A percentile compares a stretch with the other conserved stretches of the same genome.
Conservation (phyloP, 1,284 basidiomycete species). For the Moesziomyces antarcticus region DNA sequence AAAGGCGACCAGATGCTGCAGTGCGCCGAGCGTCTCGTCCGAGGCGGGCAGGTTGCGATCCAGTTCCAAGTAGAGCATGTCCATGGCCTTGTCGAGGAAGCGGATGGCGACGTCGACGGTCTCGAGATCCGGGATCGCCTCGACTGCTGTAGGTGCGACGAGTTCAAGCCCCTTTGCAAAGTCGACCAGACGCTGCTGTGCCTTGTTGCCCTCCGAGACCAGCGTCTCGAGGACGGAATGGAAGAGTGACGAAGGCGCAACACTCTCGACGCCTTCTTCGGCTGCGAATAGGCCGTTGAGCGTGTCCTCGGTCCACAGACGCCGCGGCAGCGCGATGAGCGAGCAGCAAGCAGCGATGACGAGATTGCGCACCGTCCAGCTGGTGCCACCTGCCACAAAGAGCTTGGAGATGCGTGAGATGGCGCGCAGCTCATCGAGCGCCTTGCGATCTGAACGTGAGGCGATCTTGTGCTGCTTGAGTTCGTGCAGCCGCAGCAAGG, state of each 20-base stretch:
- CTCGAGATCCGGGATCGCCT: slow-evolving; percentile 35
- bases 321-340: slow-evolving; percentile 32
- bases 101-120: slow-evolving; percentile 40
- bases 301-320: slow-evolving; percentile 21
- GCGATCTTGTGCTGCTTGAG: slow-evolving; percentile 31
- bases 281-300: slow-evolving; percentile 16
- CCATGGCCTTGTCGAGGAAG: slow-evolving; percentile 44
- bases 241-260: slow-evolving; percentile 12
- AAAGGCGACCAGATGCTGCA: slow-evolving; percentile 26
- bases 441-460: slow-evolving; percentile 20
- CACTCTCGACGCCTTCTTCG: slow-evolving; percentile 5
- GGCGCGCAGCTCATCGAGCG: slow-evolving; percentile 33
- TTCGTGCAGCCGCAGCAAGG: slow-evolving; percentile 29
- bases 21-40: slow-evolving; percentile 12
- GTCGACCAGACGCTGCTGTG: slow-evolving; percentile 26
- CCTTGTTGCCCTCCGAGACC: slow-evolving; percentile 25
- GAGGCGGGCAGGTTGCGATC: slow-evolving; percentile 26
- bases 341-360: slow-evolving; percentile 37
- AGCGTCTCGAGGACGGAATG: slow-evolving; percentile 10
- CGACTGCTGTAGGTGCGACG: slow-evolving; percentile 11
- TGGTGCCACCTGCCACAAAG: slow-evolving; percentile 21
- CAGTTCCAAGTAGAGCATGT: slow-evolving; percentile 36
- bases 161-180: slow-evolving; percentile 42
- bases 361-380: slow-evolving; percentile 39
- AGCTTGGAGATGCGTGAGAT: slow-evolving; percentile 38